Evolutionary conservation across 805 yeast genomes (phyloP), one percentile per base, ranked within the genome.

Genomic region (Nakazawaea holstii): DNA sequence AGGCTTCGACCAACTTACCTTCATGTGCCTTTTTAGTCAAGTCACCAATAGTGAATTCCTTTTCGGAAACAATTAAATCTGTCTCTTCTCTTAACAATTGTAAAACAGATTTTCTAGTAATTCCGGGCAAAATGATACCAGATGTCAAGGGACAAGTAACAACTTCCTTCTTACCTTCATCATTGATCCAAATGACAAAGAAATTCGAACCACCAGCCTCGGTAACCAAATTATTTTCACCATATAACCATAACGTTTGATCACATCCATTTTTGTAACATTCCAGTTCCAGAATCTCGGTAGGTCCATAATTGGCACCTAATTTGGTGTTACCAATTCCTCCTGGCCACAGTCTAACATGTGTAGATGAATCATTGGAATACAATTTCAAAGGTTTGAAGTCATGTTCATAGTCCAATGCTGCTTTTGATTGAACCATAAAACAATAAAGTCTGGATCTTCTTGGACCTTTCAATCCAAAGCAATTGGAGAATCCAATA

Each of bases 341-440:
- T 45, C 79, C 79, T 40, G 80, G 79, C 80, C 80, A 76, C 15
- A 80, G 80, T 62, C 80, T 70, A 35, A 75, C 76, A 30, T 74
- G 73, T 43, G 74, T 69, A 51, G 72, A 71, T 24, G 79, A 71
- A 50, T 77, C 78, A 54, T 69, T 46, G 28, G 49, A 40, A 13
- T 35, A 74, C 56, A 76, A 67, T 32, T 74, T 65, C 35, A 74
- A 72, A n/a, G 80, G 75, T 58, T 70, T 69, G 62, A 69, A 67
- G 11, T 77, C 73, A 64, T n/a, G 10, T 3, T 46, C 49, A 31
- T 46, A 46, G 30, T 40, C 35, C 17, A 46, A 32, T 2, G 49
- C 45, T 13, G 75, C 68, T 43, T 72, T 70, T 45, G 70, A 72
- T 29, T 75, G 76, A 17, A 74, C 66, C 15, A 74, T 74, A 59